These are phyloP conservation scores for Ophiocytium majus DNA, from an alignment of 352 stramenopile species.

Conservation along the genomic window DNA sequence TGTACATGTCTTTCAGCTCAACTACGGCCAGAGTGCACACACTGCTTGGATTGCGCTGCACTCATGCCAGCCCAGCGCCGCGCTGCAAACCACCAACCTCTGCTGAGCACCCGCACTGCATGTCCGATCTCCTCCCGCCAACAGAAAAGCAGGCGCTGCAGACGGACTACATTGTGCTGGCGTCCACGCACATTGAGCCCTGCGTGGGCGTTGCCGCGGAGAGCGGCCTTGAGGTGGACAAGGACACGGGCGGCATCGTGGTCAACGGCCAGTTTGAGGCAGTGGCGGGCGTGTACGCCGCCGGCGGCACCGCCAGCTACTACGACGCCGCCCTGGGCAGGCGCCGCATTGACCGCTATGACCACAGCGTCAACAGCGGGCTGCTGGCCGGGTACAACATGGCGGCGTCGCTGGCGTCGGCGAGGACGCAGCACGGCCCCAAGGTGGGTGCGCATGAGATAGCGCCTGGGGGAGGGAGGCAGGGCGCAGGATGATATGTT, in stretches of 20 bases:
- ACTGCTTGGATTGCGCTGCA: no score
- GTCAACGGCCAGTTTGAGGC: constrained; percentile 82
- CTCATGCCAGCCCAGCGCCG: no score
- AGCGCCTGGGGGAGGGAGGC: background rate
- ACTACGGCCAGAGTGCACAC: no score
- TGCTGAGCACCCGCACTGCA: no score
- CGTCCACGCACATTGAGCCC: constrained; percentile 82
- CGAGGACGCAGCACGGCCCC: background rate
- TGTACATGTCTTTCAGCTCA: no score
- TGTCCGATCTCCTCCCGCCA: background rate
- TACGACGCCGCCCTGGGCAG: constrained; percentile 78
- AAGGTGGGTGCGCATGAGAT: background rate
- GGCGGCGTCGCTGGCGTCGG: constrained; percentile 24
- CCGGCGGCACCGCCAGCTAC: constrained; percentile 80
- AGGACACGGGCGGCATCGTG: constrained; percentile 75
- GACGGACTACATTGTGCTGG: constrained; percentile 83
- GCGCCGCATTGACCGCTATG: constrained; percentile 76
- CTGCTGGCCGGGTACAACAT: constrained; percentile 67
- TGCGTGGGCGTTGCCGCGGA: constrained; percentile 57
- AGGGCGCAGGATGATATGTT: background rate
- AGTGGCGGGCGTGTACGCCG: constrained; percentile 79
- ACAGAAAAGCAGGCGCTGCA: constrained; percentile 55
- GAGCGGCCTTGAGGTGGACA: constrained; percentile 18
- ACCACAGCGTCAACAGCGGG: constrained; percentile 84
- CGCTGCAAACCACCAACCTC: no score